Percentiles rank a stretch among this genome's conserved stretches.
Conservation (phyloP, 2,329 filamentous ascomycete genomes). For the Pseudogymnoascus sp. region DNA sequence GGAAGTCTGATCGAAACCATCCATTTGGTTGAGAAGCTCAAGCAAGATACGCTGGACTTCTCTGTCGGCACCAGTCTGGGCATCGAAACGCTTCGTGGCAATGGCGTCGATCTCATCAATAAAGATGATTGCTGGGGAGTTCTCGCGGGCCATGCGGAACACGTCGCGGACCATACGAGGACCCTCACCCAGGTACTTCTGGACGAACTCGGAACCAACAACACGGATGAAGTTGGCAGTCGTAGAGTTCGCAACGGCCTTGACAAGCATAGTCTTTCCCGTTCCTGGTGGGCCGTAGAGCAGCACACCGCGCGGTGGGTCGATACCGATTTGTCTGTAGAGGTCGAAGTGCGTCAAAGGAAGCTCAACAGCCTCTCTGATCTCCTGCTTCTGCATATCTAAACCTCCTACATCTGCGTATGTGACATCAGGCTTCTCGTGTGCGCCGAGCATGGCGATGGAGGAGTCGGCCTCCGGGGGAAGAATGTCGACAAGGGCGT, state of each 20-base stretch:
- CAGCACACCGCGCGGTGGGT: constrained; percentile 90
- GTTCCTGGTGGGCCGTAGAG: constrained; percentile 94
- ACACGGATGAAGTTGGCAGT: constrained; percentile 98
- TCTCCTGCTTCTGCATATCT: constrained; percentile 99
- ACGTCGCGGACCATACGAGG: constrained; percentile 98
- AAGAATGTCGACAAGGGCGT: constrained; percentile 94
- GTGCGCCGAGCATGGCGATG: constrained; percentile 92
- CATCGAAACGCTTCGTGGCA: constrained; percentile 97
- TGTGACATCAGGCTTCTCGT: constrained; percentile 97
- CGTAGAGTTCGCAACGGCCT: constrained; percentile 96
- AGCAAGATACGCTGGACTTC: constrained; percentile 98
- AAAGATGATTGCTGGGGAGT: constrained; percentile 97
- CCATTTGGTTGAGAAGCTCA: constrained; percentile 98
- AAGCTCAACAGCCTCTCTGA: constrained; percentile 92
- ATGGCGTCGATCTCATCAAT: constrained; percentile 99
- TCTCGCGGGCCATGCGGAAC: constrained; percentile 97
- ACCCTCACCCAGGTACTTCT: constrained; percentile 96
- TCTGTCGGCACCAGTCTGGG: constrained; percentile 93
- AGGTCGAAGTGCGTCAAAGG: constrained; percentile 96
- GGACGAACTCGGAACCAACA: constrained; percentile 95
- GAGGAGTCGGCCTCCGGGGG: constrained; percentile 98
- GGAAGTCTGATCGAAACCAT: constrained; percentile 96
- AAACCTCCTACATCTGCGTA: constrained; percentile 96
- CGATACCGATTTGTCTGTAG: constrained; percentile 98
- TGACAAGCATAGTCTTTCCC: constrained; percentile 95